phyloP scores from a whole-genome alignment of 768 basidiomycete species.

The Lentinula sp. region DNA sequence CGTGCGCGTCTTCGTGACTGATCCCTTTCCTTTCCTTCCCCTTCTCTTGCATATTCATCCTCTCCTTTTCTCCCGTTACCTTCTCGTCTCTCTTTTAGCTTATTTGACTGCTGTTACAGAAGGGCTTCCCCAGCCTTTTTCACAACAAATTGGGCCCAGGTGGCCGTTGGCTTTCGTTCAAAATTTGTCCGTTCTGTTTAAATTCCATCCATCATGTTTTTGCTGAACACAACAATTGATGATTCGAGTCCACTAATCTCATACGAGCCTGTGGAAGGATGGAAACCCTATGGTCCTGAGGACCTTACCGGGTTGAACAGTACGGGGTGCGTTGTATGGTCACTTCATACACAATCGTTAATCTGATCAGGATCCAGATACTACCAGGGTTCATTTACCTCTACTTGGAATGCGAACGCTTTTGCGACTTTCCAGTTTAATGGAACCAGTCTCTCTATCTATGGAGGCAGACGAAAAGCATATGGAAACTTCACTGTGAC shows the following conservation, averaged over 20 bases:
- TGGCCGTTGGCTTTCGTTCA: background rate
- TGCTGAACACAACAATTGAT: slow-evolving; percentile 6
- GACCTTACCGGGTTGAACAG: background rate
- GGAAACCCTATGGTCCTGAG: background rate
- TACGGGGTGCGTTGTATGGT: background rate
- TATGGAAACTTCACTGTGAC: slow-evolving; percentile 24
- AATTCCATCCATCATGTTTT: slow-evolving; percentile 10
- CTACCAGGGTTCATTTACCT: slow-evolving; percentile 21
- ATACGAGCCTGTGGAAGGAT: slow-evolving; percentile 4
- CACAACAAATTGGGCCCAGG: background rate
- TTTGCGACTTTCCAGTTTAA: slow-evolving; percentile 21
- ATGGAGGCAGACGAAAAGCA: slow-evolving; percentile 23
- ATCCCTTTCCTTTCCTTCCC: background rate
- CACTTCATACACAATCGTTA: slow-evolving; percentile 12
- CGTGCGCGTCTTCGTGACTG: background rate
- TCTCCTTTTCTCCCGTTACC: background rate
- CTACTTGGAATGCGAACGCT: slow-evolving; percentile 20
- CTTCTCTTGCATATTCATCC: background rate
- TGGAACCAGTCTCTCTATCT: slow-evolving; percentile 25
- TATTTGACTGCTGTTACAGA: background rate
- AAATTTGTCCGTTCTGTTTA: background rate
- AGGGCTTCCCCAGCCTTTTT: no score
- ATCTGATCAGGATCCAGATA: slow-evolving; percentile 20
- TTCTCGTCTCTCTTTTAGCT: background rate
- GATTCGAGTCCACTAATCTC: slow-evolving; percentile 5